phyloP scores from a whole-genome alignment of 805 yeast species.

The Candida cerambycidarum region DNA sequence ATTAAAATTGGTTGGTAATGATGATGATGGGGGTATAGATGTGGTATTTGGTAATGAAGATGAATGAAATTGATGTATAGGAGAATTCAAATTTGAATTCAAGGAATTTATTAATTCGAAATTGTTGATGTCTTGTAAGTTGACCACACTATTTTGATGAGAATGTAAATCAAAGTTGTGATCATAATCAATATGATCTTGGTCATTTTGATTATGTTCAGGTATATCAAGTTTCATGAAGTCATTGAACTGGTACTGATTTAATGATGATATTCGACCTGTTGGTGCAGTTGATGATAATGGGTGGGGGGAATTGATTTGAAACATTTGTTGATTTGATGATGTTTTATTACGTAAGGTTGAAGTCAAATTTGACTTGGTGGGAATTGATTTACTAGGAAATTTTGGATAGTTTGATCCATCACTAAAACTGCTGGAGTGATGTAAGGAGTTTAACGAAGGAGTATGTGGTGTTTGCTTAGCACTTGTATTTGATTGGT shows the following conservation, averaged over 20 bases:
- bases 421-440: conserved; percentile 2
- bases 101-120: neutral
- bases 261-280: conserved; percentile 4
- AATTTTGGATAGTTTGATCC: neutral
- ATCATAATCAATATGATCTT: neutral
- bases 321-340: neutral
- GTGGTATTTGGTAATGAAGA: conserved; percentile 1
- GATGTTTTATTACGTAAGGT: conserved; percentile 1
- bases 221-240: conserved; percentile 12
- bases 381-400: neutral
- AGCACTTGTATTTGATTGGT: too few species aligned
- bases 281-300: neutral
- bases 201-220: conserved; percentile 2
- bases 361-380: conserved; percentile 4
- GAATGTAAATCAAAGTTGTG: conserved; percentile 11
- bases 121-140: conserved; percentile 9
- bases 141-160: conserved; percentile 14
- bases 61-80: conserved; percentile 2
- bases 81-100: conserved; percentile 4
- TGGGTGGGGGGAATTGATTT: neutral
- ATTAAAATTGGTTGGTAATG: conserved; percentile 12
- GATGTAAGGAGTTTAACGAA: neutral
- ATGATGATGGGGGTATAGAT: conserved; percentile 9
- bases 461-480: neutral
- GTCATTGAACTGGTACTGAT: conserved; percentile 9